A percentile compares a stretch with the other conserved stretches of the same genome.
Conservation (phyloP, 495 filamentous ascomycete genomes). For the Aspergillus asperescens region DNA sequence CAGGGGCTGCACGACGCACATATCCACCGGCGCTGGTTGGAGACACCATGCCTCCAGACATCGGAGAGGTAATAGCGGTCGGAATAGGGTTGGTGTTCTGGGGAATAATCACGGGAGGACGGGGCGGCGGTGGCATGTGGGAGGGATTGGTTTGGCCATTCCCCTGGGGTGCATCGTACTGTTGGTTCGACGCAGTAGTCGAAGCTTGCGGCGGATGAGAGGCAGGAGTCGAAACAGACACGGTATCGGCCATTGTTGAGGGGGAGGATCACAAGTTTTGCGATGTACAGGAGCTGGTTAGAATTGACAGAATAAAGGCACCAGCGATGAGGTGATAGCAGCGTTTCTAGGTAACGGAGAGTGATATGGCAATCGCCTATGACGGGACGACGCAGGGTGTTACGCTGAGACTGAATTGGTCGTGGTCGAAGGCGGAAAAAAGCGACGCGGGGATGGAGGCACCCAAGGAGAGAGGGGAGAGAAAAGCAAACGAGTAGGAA, state of each 20-base stretch:
- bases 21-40: slow-evolving; percentile 73
- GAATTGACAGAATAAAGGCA: slow-evolving; percentile 16
- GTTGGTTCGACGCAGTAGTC: slow-evolving; percentile 64
- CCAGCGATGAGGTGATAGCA: slow-evolving; percentile 16
- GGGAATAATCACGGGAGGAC: slow-evolving; percentile 83
- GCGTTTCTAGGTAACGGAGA: slow-evolving; percentile 13
- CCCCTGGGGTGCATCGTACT: slow-evolving; percentile 58
- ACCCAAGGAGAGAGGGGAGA: slow-evolving; percentile 9
- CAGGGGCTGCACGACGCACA: slow-evolving; percentile 86
- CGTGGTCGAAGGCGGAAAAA: slow-evolving; percentile 23
- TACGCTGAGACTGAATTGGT: slow-evolving; percentile 23
- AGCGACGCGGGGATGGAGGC: slow-evolving; percentile 20
- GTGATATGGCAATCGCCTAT: slow-evolving; percentile 20
- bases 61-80: slow-evolving; percentile 83
- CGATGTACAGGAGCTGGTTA: slow-evolving; percentile 21
- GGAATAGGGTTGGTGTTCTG: slow-evolving; percentile 97
- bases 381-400: slow-evolving; percentile 27
- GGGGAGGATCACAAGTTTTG: slow-evolving; percentile 16
- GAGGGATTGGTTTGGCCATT: slow-evolving; percentile 56
- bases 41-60: slow-evolving; percentile 75
- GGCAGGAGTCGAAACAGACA: slow-evolving; percentile 46
- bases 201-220: slow-evolving; percentile 59
- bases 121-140: slow-evolving; percentile 91
- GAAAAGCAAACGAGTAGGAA: slow-evolving; percentile 3
- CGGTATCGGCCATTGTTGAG: slow-evolving; percentile 64